phyloP scores from a whole-genome alignment of 306 rosid genomes.

The Rubus parviflorus region DNA sequence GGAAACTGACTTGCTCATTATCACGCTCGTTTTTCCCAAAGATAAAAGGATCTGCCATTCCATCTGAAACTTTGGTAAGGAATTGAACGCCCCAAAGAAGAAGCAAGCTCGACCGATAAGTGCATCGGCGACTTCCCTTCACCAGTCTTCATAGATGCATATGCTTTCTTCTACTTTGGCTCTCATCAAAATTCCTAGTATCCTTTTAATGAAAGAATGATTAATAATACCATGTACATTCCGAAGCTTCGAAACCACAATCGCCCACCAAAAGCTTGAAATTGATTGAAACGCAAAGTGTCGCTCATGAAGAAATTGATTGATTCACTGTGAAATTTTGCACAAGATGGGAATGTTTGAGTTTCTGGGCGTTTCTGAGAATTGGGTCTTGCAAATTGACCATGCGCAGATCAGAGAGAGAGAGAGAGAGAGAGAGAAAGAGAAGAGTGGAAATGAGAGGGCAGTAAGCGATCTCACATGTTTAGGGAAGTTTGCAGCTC shows the following conservation, averaged over 20 bases:
- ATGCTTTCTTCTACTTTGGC: conserved; percentile 54
- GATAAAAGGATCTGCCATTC: conserved; percentile 91
- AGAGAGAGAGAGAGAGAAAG: conserved; percentile 40
- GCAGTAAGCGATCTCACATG: conserved; percentile 46
- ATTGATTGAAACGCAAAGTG: neutral
- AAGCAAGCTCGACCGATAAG: conserved; percentile 57
- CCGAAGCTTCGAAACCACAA: neutral
- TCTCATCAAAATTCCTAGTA: conserved; percentile 68
- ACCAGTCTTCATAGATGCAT: conserved; percentile 72
- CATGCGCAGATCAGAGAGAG: conserved; percentile 22
- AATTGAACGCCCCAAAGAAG: conserved; percentile 18
- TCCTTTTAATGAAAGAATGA: conserved; percentile 17
- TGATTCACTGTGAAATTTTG: neutral
- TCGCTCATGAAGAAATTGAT: neutral
- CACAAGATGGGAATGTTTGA: neutral
- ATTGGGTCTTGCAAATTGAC: conserved; percentile 23
- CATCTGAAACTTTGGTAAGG: conserved; percentile 68
- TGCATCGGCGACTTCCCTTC: conserved; percentile 53
- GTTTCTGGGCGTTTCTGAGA: conserved; percentile 27
- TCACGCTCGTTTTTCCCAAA: conserved; percentile 65
- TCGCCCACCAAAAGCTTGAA: neutral
- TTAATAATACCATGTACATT: neutral
- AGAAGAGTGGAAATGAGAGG: conserved; percentile 56
- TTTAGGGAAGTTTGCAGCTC: conserved; percentile 39
- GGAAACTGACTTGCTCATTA: conserved; percentile 71